Base-by-base conservation (phyloP, 805 yeast genomes). In the Candida insectorum region DNA sequence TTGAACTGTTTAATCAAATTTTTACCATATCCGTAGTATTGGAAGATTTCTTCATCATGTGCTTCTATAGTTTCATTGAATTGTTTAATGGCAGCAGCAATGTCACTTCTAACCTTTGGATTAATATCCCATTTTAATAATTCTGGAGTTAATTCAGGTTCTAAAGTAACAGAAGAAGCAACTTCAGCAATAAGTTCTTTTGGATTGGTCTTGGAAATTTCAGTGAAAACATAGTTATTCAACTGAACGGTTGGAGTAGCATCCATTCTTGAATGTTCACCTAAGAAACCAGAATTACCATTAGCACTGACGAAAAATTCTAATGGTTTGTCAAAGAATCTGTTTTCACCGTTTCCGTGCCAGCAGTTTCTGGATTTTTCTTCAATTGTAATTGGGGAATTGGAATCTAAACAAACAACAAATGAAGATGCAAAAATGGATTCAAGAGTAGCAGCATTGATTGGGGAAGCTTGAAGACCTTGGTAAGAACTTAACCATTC, bases 251-350 rank as follows among this genome's bases (percentile, higher is more conserved):
- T 91, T 54, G 97, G 95, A 7, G 96, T 86, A 42, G 97, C 98
- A 60, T 91, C 98, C 97, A 91, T 91, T 69, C 78, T 84, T 15
- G 97, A 87, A 68, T 91, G 98, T 67, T 91, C 98, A 42, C 95
- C 97, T 54, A 88, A 63, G 66, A 89, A 91, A 1, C 97, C 97
- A 6, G 96, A 85, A 43, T 79, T 71, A 39, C 93, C 96, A 59
- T 87, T 88, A 42, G 77, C 80, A 39, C 84, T 68, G 34, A 91
- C 78, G 47, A 88, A 74, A 57, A 86, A 80, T 67, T 91, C 93
- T 40, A 85, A 66, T 4, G 96, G 91, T 69, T 91, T 91, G 69
- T 91, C 97, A 58, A 75, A 91, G 69, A 74, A 91, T 51, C 98
- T 74, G 70, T 93, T 91, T 48, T 69, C 62, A 35, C 97, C 96